These are phyloP conservation scores for Ganoderma lucidum DNA, from an alignment of 1,284 basidiomycete species.

Conservation along the genomic window DNA sequence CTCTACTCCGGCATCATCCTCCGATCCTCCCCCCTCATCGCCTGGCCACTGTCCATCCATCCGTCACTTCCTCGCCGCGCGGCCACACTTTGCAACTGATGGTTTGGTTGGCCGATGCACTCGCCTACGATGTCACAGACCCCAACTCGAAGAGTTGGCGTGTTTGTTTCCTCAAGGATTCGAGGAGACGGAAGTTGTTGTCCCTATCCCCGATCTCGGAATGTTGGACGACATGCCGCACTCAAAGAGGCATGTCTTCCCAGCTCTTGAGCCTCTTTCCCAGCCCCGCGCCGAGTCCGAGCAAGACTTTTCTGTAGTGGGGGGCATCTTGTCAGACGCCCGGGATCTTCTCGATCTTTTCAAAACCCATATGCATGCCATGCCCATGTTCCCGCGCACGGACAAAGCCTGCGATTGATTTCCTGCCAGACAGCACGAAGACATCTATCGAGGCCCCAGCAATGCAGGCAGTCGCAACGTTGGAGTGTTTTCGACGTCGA, in stretches of 20 bases:
- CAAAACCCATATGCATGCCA: background rate
- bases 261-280: no score
- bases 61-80: constrained; percentile 12
- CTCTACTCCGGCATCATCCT: background rate
- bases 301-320: background rate
- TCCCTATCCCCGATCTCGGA: no score
- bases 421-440: background rate
- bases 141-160: background rate
- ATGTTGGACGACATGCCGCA: no score
- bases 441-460: background rate
- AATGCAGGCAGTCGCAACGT: no score
- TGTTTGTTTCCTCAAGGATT: constrained; percentile 19
- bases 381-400: background rate
- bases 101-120: constrained; percentile 11
- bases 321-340: background rate
- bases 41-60: no score
- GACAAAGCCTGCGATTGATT: background rate
- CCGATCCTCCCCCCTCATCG: background rate
- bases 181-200: background rate
- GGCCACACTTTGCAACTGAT: constrained; percentile 13
- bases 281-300: no score
- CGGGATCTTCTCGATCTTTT: background rate
- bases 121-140: background rate
- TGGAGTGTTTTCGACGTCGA: no score
- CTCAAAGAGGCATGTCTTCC: no score